Percentiles rank a stretch among this genome's conserved stretches.
These are phyloP conservation scores for Desmodesmus armatus DNA, from an alignment of 139 green algal genomes.

Conservation along the genomic window DNA sequence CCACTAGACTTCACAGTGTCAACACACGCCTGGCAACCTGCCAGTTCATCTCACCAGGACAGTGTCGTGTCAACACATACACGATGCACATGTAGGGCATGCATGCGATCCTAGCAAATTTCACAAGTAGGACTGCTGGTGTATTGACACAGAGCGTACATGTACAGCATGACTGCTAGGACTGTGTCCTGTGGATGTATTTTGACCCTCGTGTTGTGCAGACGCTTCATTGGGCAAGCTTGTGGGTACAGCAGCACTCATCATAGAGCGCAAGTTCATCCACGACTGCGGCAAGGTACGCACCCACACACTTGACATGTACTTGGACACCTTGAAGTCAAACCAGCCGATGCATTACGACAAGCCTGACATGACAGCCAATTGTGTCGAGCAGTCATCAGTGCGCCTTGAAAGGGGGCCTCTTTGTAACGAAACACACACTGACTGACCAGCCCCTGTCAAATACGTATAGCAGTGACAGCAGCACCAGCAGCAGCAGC, in stretches of 20 bases:
- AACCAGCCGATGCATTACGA: neutral
- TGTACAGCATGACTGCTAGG: neutral
- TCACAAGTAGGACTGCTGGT: neutral
- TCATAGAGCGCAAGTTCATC: conserved; percentile 94
- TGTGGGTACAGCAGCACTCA: conserved; percentile 81
- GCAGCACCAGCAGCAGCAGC: too few species aligned
- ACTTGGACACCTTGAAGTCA: neutral
- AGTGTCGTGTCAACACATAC: too few species aligned
- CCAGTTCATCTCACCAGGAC: too few species aligned
- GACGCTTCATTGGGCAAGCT: conserved; percentile 56
- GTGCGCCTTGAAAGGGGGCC: too few species aligned
- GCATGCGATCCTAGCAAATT: neutral
- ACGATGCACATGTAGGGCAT: too few species aligned
- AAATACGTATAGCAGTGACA: too few species aligned
- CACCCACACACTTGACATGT: neutral
- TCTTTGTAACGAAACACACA: too few species aligned
- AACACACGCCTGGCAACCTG: too few species aligned
- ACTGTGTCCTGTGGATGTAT: neutral
- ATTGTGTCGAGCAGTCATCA: too few species aligned
- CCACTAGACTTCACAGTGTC: too few species aligned
- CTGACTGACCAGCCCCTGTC: too few species aligned
- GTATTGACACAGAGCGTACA: neutral
- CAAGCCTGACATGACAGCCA: too few species aligned
- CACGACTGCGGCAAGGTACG: conserved; percentile 80
- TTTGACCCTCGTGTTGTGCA: neutral